phyloP scores from a whole-genome alignment of 2,329 filamentous ascomycete genomes.

The Penicillium sclerotigenum region DNA sequence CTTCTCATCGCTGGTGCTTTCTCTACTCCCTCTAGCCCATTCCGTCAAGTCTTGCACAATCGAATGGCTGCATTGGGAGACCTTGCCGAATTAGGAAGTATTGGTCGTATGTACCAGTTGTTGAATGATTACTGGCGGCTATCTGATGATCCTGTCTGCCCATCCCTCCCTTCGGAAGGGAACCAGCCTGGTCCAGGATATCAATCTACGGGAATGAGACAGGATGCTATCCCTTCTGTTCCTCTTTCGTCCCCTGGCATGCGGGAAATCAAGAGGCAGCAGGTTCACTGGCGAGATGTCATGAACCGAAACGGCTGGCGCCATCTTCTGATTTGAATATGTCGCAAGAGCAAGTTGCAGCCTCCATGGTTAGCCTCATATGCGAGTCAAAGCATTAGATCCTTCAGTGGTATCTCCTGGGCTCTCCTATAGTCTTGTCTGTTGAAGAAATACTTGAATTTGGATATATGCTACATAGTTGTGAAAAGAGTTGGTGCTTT shows the following conservation, averaged over 20 bases:
- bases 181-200: not conserved
- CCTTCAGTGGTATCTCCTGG: not conserved
- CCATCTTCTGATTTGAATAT: constrained; percentile 74
- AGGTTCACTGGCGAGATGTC: constrained; percentile 90
- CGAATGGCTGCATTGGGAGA: constrained; percentile 73
- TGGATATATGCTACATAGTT: not conserved
- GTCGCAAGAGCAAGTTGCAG: not conserved
- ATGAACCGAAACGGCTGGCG: constrained; percentile 92
- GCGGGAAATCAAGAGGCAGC: constrained; percentile 46
- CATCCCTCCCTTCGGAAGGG: not conserved
- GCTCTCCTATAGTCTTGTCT: not conserved
- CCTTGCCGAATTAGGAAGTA: constrained; percentile 74
- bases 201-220: not conserved
- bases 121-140: constrained; percentile 77
- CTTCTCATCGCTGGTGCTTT: constrained; percentile 82
- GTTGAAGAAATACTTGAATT: not conserved
- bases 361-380: not conserved
- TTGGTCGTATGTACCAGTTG: constrained; percentile 75
- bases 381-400: not conserved
- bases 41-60: constrained; percentile 74
- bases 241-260: constrained; percentile 6
- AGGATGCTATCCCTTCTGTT: not conserved
- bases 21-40: constrained; percentile 67
- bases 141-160: constrained; percentile 58
- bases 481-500: not conserved